Base-by-base conservation (phyloP, 192 early-diverging fungal species). In the Cetraspora pellucida region DNA sequence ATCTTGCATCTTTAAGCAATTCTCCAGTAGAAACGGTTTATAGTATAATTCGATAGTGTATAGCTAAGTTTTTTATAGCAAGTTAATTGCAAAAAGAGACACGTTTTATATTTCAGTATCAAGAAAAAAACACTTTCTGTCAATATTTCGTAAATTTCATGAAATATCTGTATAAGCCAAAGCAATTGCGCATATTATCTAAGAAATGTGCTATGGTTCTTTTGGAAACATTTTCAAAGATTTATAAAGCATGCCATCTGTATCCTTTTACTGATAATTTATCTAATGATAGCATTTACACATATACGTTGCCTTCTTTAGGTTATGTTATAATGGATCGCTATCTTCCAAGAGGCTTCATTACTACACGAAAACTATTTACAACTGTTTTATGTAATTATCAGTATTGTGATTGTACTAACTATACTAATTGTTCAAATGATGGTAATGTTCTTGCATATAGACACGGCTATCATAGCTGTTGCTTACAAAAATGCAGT, bases 221-320 rank as follows among this genome's bases (percentile, higher is more conserved):
- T 68, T 68, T 68, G 23, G 14, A 68, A 13, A 30, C 31, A 47
- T 68, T 68, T 49, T n/a, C 16, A n/a, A 68, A 68, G 37, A 68
- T 68, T 43, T 68, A 68, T 68, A 25, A 68, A 68, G 23, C 43
- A 0, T 16, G 66, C 3, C 16, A 68, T 45, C 37, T 43, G 31
- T 44, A 68, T 68, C 44, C 44, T 69, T 69, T 31, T 19, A 1
- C 47, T 45, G 44, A 17, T 47, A 30, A 37, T 37, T 37, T 5
- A 37, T 37, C 31, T 37, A 37, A 37, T 37, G 31, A 37, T 37
- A 37, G 31, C 5, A 37, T 37, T 37, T 37, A 37, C 31, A 37
- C 31, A 37, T 37, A 37, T 37, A 37, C 31, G 1, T 37, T 37
- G 31, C 31, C 31, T 37, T 37, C 31, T 37, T 37, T 37, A 37